These are phyloP conservation scores for Amanita exitialis DNA, from an alignment of 768 basidiomycete genomes.

Conservation along the genomic window DNA sequence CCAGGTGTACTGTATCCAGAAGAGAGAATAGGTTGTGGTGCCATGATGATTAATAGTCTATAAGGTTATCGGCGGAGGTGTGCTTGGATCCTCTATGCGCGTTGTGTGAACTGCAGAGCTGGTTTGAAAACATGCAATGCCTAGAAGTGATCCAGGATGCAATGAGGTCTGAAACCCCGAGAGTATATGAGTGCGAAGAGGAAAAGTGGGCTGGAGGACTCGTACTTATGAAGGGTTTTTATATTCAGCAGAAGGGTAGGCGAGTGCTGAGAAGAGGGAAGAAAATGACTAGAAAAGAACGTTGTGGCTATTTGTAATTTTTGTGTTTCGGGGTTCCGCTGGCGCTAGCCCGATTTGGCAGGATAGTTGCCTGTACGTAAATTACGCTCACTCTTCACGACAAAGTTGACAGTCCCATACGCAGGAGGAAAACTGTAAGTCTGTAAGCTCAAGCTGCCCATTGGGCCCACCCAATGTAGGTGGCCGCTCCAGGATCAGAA, in stretches of 20 bases:
- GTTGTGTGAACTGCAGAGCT: constrained; percentile 84
- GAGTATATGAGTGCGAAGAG: not conserved
- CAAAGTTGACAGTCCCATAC: too few relatives aligned
- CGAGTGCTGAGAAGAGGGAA: not conserved
- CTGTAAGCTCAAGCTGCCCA: too few relatives aligned
- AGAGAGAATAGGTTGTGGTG: constrained; percentile 33
- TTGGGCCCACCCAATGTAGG: not conserved
- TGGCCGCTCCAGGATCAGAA: not conserved
- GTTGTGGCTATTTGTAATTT: not conserved
- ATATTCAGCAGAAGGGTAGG: not conserved
- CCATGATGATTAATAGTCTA: constrained; percentile 38
- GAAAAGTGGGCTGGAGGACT: not conserved
- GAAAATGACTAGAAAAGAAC: not conserved
- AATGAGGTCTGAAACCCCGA: not conserved
- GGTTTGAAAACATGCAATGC: constrained; percentile 92
- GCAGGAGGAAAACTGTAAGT: too few relatives aligned
- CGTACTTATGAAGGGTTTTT: not conserved
- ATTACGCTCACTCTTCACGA: too few relatives aligned
- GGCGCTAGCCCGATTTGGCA: not conserved
- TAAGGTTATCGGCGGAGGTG: constrained; percentile 60
- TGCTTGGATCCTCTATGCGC: constrained; percentile 82
- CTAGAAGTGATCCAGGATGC: constrained; percentile 20
- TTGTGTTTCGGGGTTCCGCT: not conserved
- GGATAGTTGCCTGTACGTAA: too few relatives aligned
- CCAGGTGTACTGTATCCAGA: constrained; percentile 71